Evolutionary conservation across 2,329 filamentous ascomycete species (phyloP).

Genomic region (Truncatella angustata): DNA sequence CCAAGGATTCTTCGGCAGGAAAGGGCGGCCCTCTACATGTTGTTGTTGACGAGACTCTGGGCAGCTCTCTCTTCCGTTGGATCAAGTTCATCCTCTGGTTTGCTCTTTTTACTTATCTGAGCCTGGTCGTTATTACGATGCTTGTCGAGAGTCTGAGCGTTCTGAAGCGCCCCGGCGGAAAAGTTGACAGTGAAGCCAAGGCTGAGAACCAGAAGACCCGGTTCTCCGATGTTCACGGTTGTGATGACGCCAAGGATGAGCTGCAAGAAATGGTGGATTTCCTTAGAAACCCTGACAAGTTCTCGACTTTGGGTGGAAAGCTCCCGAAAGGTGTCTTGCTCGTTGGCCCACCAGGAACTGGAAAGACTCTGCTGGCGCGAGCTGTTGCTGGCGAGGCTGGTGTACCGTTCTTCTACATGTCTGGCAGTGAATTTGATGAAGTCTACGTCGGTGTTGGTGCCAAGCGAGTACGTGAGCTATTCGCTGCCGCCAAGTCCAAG

Average conservation of each 20-base stretch:
- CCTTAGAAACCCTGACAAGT: constrained; percentile 86
- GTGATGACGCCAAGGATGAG: constrained; percentile 97
- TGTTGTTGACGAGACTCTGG: constrained; percentile 86
- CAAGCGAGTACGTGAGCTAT: constrained; percentile 94
- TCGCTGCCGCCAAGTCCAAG: constrained; percentile 77
- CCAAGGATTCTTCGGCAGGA: constrained; percentile 53
- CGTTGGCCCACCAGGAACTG: constrained; percentile 92
- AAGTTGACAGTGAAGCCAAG: constrained; percentile 77
- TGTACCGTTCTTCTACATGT: constrained; percentile 99
- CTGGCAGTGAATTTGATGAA: constrained; percentile 96
- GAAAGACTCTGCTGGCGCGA: constrained; percentile 92
- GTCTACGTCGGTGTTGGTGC: constrained; percentile 96
- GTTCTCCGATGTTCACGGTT: constrained; percentile 93
- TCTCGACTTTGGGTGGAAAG: constrained; percentile 91
- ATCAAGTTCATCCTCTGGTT: constrained; percentile 83
- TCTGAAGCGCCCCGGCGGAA: constrained; percentile 74
- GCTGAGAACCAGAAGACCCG: constrained; percentile 88
- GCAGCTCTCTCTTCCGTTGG: constrained; percentile 83
- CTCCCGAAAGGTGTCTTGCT: constrained; percentile 95
- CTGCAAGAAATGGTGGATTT: constrained; percentile 97
- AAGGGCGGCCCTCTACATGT: constrained; percentile 91
- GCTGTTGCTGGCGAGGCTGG: constrained; percentile 96
- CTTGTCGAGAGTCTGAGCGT: constrained; percentile 78
- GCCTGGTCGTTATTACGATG: constrained; percentile 75
- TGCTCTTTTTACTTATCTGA: constrained; percentile 73